phyloP scores from a whole-genome alignment of 352 stramenopile species.

The Aphanomyces euteiches region DNA sequence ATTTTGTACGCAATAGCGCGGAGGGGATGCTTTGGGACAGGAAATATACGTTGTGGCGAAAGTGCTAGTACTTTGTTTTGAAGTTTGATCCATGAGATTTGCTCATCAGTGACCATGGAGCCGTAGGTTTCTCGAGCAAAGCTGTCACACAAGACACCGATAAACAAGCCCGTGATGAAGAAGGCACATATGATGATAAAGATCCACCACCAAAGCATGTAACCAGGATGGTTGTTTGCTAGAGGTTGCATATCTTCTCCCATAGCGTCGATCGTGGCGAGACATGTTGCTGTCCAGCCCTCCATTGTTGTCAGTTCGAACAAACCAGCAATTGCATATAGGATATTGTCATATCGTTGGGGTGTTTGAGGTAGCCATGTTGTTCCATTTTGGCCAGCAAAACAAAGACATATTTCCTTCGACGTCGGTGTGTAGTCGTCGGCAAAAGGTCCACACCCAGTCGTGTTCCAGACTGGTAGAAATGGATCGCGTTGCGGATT shows the following conservation, averaged over 20 bases:
- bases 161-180: constrained; percentile 91
- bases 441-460: background rate
- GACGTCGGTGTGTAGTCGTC: constrained; percentile 41
- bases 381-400: constrained; percentile 33
- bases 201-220: constrained; percentile 82
- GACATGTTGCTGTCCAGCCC: constrained; percentile 87
- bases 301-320: constrained; percentile 92
- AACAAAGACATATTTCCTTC: constrained; percentile 44
- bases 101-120: constrained; percentile 48
- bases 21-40: background rate
- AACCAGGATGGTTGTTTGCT: constrained; percentile 59
- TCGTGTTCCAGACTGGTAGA: constrained; percentile 2
- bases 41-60: background rate
- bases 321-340: constrained; percentile 58
- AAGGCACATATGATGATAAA: constrained; percentile 90
- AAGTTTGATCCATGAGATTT: constrained; percentile 41
- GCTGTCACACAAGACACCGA: constrained; percentile 92
- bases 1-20: constrained; percentile 3
- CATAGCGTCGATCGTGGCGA: constrained; percentile 77
- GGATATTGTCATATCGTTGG: constrained; percentile 82
- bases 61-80: constrained; percentile 29
- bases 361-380: constrained; percentile 38
- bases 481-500: constrained; percentile 43
- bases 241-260: constrained; percentile 90
- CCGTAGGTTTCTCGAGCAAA: constrained; percentile 67